Evolutionary conservation across 202 grass and related monocot species (phyloP), one percentile per base, ranked within the genome.

Genomic region (Schoenoplectus triqueter): DNA sequence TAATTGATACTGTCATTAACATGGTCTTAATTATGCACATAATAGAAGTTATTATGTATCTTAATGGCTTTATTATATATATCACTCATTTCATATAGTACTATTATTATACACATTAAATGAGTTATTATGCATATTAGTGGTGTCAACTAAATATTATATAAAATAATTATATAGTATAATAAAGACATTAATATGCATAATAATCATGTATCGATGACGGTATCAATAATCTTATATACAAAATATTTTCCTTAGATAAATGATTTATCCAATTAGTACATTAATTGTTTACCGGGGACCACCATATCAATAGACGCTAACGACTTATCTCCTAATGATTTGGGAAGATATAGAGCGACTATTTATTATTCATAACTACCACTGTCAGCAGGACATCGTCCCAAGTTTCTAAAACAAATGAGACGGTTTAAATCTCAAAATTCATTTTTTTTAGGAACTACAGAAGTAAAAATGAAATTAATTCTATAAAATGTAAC

Each of bases 291-390:
- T 78, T 59, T 31, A 56, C 54, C 5, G 0, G 52, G 52, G 73
- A 59, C 50, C 51, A 1, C 74, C n/a, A 42, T 78, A 31, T 57
- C 15, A 31, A 56, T 77, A n/a, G 40, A 57, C 1, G 6, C 74
- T 78, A 78, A 78, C 74, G 54, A 60, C 74, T 77, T 77, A 57
- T 77, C 22, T 78, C 7, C 74, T 60, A 78, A 78, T 78, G 13
- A 78, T 78, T 42, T 60, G 31, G 22, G 20, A 76, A 54, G 11
- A 41, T 10, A 78, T 78, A 57, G 0, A 78, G 22, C 6, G 51
- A 39, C 51, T 5, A 5, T 15, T 78, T 7, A 6, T 74, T 21
- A 10, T 15, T 72, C 44, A 71, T 71, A 71, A 71, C n/a, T 49
- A 47, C 15, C 7, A 49, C 7, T 7, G 69, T 55, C 4, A 55